Conservation (phyloP, 768 basidiomycete genomes). For the Naganishia onofrii region DNA sequence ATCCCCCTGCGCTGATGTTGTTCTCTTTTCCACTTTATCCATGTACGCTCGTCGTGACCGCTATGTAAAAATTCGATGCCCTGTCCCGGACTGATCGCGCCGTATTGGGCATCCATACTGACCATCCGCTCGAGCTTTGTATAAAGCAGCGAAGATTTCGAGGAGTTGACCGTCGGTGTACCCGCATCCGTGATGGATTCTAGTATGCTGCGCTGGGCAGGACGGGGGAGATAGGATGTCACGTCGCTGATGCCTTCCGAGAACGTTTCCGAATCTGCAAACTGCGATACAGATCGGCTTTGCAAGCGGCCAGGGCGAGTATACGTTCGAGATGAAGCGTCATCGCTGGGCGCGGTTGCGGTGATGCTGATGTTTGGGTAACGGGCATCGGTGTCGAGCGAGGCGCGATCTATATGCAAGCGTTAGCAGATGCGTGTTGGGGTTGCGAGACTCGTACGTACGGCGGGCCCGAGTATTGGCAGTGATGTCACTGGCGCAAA, state of each 20-base stretch:
- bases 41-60: slow-evolving; percentile 4
- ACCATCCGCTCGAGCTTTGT: slow-evolving; percentile 9
- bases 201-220: neutral
- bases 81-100: neutral
- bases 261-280: slow-evolving; percentile 16
- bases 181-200: neutral
- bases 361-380: slow-evolving; percentile 11
- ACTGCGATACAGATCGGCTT: slow-evolving; percentile 6
- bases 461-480: neutral
- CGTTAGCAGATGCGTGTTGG: neutral
- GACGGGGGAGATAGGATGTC: slow-evolving; percentile 2
- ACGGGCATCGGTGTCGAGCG: neutral
- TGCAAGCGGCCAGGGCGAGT: neutral
- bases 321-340: neutral
- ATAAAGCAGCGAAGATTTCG: neutral
- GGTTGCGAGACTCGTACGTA: neutral
- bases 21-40: neutral
- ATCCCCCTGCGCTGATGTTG: neutral
- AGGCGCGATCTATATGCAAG: neutral
- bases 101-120: neutral
- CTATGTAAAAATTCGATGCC: slow-evolving; percentile 14
- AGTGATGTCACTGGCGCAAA: neutral
- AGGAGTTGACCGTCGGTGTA: neutral
- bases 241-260: slow-evolving; percentile 9
- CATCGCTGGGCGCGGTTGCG: slow-evolving; percentile 13